These are phyloP conservation scores for Trichoderma pleuroti DNA, from an alignment of 2,329 filamentous ascomycete genomes.

Conservation along the genomic window DNA sequence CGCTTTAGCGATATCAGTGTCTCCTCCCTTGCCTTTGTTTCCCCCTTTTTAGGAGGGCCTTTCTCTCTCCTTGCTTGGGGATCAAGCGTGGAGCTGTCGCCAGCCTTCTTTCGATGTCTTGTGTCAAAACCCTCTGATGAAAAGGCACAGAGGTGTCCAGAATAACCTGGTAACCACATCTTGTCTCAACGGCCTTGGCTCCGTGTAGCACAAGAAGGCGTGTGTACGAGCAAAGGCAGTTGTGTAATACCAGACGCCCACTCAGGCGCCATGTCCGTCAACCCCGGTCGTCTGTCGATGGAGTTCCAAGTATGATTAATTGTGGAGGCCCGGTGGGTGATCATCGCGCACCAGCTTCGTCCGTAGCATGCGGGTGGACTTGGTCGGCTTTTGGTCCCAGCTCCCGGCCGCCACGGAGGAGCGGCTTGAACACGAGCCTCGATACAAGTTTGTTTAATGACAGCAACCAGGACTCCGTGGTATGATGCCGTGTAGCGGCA, in stretches of 20 bases:
- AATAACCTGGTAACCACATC: not conserved
- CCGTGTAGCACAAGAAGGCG: not conserved
- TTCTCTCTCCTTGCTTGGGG: not conserved
- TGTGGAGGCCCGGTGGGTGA: slow-evolving; percentile 3
- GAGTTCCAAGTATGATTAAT: slow-evolving; percentile 1
- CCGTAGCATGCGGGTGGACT: not conserved
- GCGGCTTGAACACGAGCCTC: not conserved
- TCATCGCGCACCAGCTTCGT: not conserved
- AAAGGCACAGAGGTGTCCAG: not conserved
- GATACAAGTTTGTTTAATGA: not conserved
- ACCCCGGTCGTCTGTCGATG: not conserved
- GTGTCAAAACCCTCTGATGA: not conserved
- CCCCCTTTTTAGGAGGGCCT: not conserved
- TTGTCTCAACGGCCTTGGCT: not conserved
- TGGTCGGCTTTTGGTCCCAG: not conserved
- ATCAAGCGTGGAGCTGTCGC: no score
- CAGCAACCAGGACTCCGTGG: not conserved
- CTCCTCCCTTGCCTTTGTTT: not conserved
- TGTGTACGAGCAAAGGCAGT: not conserved
- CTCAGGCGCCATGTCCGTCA: not conserved
- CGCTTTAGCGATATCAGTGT: not conserved
- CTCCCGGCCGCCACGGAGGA: not conserved
- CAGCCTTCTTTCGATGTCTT: not conserved
- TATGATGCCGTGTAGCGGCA: not conserved
- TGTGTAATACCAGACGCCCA: not conserved